Evolutionary conservation across 169 alveolate genomes (phyloP).

Genomic region (Fabrea salina): DNA sequence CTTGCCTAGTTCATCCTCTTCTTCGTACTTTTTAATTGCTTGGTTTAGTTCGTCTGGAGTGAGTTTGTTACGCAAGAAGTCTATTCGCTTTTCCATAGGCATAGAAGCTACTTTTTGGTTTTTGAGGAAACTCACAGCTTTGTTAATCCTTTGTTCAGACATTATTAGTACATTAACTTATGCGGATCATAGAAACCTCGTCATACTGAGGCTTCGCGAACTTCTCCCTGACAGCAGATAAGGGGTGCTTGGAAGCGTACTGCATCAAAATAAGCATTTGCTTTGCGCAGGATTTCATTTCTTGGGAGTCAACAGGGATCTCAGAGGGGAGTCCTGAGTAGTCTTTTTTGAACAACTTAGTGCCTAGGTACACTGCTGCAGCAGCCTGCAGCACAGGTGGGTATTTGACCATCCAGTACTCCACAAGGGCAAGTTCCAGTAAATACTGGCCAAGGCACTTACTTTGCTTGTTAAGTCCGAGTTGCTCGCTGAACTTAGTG

Average conservation of each 20-base stretch:
- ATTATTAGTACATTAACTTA: constrained; percentile 1
- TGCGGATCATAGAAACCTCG: background rate
- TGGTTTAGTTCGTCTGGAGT: background rate
- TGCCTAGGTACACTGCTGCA: constrained; percentile 51
- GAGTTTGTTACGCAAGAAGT: constrained; percentile 1
- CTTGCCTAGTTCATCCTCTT: background rate
- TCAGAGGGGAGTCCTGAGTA: background rate
- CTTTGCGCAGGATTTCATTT: background rate
- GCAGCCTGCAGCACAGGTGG: constrained; percentile 45
- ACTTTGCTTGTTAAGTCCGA: background rate
- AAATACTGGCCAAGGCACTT: constrained; percentile 41
- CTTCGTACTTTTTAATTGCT: background rate
- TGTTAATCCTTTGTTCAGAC: constrained; percentile 11
- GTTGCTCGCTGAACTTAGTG: constrained; percentile 37
- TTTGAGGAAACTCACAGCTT: background rate
- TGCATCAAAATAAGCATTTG: background rate
- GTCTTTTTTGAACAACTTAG: constrained; percentile 38
- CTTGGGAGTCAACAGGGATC: background rate
- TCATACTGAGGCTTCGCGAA: background rate
- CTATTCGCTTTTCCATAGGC: background rate
- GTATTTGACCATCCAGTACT: constrained; percentile 43
- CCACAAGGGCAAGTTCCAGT: constrained; percentile 55
- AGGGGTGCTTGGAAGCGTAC: background rate
- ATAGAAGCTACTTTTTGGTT: background rate
- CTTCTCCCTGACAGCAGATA: constrained; percentile 27